phyloP scores from a whole-genome alignment of 768 basidiomycete genomes.

The Leccinum longicurvipes region DNA sequence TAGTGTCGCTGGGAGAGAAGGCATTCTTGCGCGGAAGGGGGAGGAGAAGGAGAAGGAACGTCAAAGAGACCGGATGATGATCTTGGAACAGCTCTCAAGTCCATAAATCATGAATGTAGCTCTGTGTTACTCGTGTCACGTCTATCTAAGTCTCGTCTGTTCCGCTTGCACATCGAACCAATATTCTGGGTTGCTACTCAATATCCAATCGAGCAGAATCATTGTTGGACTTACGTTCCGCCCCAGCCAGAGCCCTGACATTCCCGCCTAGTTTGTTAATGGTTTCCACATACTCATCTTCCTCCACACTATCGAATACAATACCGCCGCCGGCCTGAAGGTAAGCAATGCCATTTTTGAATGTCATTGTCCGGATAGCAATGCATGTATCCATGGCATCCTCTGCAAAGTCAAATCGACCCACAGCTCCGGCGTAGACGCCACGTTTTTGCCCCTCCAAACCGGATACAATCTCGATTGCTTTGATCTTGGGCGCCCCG shows the following conservation, averaged over 20 bases:
- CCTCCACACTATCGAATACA: constrained; percentile 94
- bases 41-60: constrained; percentile 24
- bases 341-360: constrained; percentile 89
- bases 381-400: constrained; percentile 99
- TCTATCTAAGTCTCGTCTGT: constrained; percentile 30
- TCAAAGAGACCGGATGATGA: constrained; percentile 25
- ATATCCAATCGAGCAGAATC: constrained; percentile 5
- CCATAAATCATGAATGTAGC: constrained; percentile 17
- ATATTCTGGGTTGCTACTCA: constrained; percentile 47
- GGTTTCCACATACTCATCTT: constrained; percentile 96
- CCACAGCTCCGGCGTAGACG: constrained; percentile 95
- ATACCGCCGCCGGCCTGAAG: constrained; percentile 97
- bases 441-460: constrained; percentile 89
- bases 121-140: constrained; percentile 5
- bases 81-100: constrained; percentile 24
- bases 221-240: constrained; percentile 67
- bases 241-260: constrained; percentile 76
- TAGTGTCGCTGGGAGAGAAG: constrained; percentile 83
- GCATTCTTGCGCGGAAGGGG: constrained; percentile 45
- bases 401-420: constrained; percentile 93
- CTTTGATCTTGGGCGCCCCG: constrained; percentile 98
- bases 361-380: constrained; percentile 96
- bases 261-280: constrained; percentile 93
- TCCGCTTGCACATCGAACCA: constrained; percentile 66
- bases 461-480: constrained; percentile 86